Percentiles rank a stretch among this genome's conserved stretches.
phyloP scores from a whole-genome alignment of 2,329 filamentous ascomycete genomes.

The Colletotrichum sp. region DNA sequence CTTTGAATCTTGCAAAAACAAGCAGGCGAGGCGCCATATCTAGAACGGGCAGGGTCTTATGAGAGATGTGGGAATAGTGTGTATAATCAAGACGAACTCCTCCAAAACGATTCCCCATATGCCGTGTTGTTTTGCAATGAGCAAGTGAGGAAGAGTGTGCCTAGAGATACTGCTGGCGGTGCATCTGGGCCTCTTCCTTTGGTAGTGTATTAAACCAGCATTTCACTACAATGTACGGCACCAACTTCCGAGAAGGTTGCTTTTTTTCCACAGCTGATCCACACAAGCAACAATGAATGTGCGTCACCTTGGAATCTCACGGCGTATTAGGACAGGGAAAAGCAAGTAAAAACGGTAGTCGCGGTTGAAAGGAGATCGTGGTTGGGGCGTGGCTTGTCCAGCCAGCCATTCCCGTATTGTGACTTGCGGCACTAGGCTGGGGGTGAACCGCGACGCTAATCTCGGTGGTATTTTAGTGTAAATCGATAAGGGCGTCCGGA shows the following conservation, averaged over 20 bases:
- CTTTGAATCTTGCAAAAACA: neutral
- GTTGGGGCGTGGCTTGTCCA: neutral
- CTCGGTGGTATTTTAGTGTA: neutral
- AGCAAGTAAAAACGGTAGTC: neutral
- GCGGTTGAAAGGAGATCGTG: neutral
- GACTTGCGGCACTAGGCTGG: neutral
- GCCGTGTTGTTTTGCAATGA: neutral
- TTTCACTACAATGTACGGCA: neutral
- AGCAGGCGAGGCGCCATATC: neutral
- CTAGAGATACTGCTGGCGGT: neutral
- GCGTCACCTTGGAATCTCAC: neutral
- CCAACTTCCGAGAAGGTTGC: neutral
- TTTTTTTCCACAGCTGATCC: neutral
- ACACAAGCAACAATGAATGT: neutral
- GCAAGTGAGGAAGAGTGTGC: neutral
- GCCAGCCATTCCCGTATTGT: neutral
- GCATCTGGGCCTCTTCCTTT: neutral
- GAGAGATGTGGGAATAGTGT: neutral
- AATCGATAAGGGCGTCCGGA: neutral
- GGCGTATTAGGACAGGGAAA: neutral
- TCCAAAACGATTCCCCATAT: neutral
- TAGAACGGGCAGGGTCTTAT: neutral
- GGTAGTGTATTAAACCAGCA: neutral
- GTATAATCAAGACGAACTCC: neutral
- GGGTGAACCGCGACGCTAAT: neutral